Conservation (phyloP, 768 basidiomycete genomes). For the button mushroom (Agaricus bisporus) region DNA sequence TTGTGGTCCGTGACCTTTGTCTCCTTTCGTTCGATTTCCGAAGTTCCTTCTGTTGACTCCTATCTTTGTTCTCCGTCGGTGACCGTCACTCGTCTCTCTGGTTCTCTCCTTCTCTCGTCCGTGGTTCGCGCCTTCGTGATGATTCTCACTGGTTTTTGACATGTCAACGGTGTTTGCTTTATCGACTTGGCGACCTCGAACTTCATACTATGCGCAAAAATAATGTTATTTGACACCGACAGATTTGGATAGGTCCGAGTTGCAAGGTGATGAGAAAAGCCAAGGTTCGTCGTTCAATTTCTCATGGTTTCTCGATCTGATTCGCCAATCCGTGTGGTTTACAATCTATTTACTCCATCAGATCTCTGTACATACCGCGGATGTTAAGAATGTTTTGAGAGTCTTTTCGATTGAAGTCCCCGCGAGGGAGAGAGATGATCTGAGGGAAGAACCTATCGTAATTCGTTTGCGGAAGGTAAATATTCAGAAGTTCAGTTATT, state of each 20-base stretch:
- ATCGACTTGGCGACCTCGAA: neutral
- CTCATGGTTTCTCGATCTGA: constrained; percentile 15
- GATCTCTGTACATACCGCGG: constrained; percentile 89
- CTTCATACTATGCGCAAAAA: neutral
- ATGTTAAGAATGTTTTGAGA: constrained; percentile 78
- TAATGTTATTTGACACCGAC: constrained; percentile 6
- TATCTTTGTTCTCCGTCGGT: neutral
- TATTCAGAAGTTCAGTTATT: neutral
- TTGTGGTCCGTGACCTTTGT: constrained; percentile 41
- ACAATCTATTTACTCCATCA: constrained; percentile 23
- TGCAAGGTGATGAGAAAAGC: constrained; percentile 92
- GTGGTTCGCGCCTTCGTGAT: constrained; percentile 6
- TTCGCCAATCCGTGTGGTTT: constrained; percentile 14
- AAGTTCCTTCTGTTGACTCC: neutral
- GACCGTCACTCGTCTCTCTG: constrained; percentile 9
- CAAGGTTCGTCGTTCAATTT: constrained; percentile 49
- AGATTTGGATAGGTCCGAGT: constrained; percentile 73
- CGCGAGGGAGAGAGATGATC: constrained; percentile 75
- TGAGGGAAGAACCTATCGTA: constrained; percentile 85
- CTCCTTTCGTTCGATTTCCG: neutral
- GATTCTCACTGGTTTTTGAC: constrained; percentile 14
- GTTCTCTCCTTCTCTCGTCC: constrained; percentile 16
- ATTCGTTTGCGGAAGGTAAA: constrained; percentile 73
- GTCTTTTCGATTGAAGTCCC: constrained; percentile 85
- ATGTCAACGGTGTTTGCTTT: constrained; percentile 13